Percentiles rank a stretch among this genome's conserved stretches.
Evolutionary conservation across 257 asterid species (phyloP).

Genomic region (Salvia miltiorrhiza): DNA sequence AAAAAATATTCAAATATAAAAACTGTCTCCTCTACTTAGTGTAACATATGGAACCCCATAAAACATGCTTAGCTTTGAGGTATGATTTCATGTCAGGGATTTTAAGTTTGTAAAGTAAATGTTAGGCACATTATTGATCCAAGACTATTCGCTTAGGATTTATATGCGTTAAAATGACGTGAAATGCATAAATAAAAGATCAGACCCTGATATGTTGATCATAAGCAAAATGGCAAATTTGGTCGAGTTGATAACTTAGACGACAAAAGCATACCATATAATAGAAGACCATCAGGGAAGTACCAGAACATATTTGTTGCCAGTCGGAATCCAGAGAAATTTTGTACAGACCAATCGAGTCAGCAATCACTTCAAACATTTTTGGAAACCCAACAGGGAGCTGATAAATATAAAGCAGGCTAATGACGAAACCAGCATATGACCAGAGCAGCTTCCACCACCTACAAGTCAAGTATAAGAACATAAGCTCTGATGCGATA

Average conservation of each 20-base stretch:
- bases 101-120: neutral
- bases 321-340: slow-evolving; percentile 54
- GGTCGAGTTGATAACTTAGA: slow-evolving; percentile 25
- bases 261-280: slow-evolving; percentile 61
- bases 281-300: slow-evolving; percentile 66
- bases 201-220: slow-evolving; percentile 8
- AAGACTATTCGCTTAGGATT: no score
- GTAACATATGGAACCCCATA: no score
- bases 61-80: neutral
- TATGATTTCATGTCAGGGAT: neutral
- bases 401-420: slow-evolving; percentile 72
- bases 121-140: no score
- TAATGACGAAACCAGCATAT: slow-evolving; percentile 70
- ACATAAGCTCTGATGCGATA: slow-evolving; percentile 34
- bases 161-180: neutral
- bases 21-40: no score
- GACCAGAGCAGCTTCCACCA: slow-evolving; percentile 86
- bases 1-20: no score
- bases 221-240: slow-evolving; percentile 3
- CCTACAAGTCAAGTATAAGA: slow-evolving; percentile 50
- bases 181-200: neutral
- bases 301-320: slow-evolving; percentile 69
- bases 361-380: slow-evolving; percentile 30
- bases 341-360: slow-evolving; percentile 64
- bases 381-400: slow-evolving; percentile 60